Evolutionary conservation across 768 basidiomycete species (phyloP).

Genomic region (Termitomyces heimii): DNA sequence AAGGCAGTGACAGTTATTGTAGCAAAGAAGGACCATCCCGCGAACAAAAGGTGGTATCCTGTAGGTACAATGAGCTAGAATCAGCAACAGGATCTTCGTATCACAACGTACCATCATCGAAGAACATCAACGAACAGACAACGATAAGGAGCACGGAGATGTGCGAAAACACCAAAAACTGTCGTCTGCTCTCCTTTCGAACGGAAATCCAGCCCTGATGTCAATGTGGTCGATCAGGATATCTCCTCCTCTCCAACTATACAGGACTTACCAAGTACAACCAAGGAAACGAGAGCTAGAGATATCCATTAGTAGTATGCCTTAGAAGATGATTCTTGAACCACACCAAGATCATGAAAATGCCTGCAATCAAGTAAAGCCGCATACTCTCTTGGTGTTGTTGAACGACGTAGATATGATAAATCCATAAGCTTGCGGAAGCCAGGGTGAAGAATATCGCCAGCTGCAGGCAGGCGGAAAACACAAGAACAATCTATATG

Average conservation of each 20-base stretch:
- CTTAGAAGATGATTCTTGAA: slow-evolving; percentile 12
- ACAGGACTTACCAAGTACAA: slow-evolving; percentile 29
- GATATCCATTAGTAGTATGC: neutral
- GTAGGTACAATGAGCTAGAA: neutral
- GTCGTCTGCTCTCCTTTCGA: slow-evolving; percentile 33
- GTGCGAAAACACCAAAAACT: slow-evolving; percentile 32
- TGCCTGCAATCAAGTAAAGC: slow-evolving; percentile 36
- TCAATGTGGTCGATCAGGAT: neutral
- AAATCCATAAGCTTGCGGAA: slow-evolving; percentile 42
- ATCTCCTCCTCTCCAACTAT: neutral
- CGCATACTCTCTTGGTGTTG: slow-evolving; percentile 19
- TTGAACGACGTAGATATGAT: slow-evolving; percentile 25
- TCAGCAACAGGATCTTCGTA: neutral
- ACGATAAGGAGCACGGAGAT: slow-evolving; percentile 32
- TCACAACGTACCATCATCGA: slow-evolving; percentile 29
- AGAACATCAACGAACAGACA: slow-evolving; percentile 37
- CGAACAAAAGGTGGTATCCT: slow-evolving; percentile 40
- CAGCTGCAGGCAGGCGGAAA: slow-evolving; percentile 43
- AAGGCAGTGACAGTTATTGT: slow-evolving; percentile 38
- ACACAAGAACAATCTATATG: slow-evolving; percentile 39
- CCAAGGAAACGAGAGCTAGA: slow-evolving; percentile 42
- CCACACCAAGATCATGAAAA: slow-evolving; percentile 30
- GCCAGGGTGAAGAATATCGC: slow-evolving; percentile 43
- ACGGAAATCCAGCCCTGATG: slow-evolving; percentile 46
- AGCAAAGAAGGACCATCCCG: slow-evolving; percentile 42